Evolutionary conservation across 441 rosid genomes (phyloP), one percentile per base, ranked within the genome.

Genomic region (Daphne laureola): DNA sequence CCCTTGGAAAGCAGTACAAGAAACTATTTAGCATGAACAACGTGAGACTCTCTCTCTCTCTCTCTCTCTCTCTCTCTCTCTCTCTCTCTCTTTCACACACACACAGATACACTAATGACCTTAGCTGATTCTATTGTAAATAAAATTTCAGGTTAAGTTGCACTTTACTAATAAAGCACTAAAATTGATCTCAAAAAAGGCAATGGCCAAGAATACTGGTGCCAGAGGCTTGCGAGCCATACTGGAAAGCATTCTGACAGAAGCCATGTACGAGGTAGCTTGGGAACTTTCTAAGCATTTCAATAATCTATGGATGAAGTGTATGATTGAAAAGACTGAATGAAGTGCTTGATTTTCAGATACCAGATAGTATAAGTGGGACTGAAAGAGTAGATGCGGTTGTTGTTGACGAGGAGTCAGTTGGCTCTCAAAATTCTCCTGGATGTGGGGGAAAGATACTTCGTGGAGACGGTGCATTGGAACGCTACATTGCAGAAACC

Each of bases 1-100:
- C 98, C 53, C 88, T 92, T 43, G 92, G 91, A 56, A 92, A 92
- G 74, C 98, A 92, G 72, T 92, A 82, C 75, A 92, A 75, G 83
- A 92, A 88, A 70, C 73, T 92, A 67, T 77, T 92, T 74, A 75
- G 88, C 69, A 88, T 92, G 96, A 88, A 88, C 69, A 69, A 84
- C 14, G 98, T 92, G 72, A 74, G 84, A 36, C 35, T 59, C 47
- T 63, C 62, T n/a, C 16, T 47, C 57, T 18, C 35, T 46, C 14
- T 17, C 36, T 56, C 47, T 64, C 49, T 41, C 16, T 18, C 16
- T 54, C 49, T 46, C 46, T 58, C 17, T 46, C 14, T 17, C 36
- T 56, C 47, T 64, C 49, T 41, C 16, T 18, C 16, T 54, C 49
- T 46, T 42, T 58, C 17, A 35, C 16, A 17, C 15, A 51, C 48